Percentiles rank a stretch among this genome's conserved stretches.
These are phyloP conservation scores for Colletotrichum aenigma DNA, from an alignment of 2,329 filamentous ascomycete species.

Conservation along the genomic window DNA sequence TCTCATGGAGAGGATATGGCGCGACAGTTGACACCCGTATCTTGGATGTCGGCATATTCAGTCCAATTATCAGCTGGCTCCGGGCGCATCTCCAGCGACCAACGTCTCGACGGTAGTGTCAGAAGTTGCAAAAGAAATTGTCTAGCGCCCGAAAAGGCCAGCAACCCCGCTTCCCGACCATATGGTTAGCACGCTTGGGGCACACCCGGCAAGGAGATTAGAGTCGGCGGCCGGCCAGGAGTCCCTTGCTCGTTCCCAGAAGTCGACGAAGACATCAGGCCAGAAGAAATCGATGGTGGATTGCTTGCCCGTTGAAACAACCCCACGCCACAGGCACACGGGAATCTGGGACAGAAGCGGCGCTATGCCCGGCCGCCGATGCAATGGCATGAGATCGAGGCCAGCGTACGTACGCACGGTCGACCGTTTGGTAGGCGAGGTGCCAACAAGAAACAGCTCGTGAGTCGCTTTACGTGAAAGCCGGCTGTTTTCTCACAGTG, in stretches of 20 bases:
- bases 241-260: not conserved
- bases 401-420: not conserved
- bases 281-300: not conserved
- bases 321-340: constrained; percentile 5
- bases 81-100: not conserved
- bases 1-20: not conserved
- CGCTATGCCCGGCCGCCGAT: not conserved
- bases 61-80: not conserved
- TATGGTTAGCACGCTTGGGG: not conserved
- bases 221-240: not conserved
- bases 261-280: not conserved
- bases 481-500: not conserved
- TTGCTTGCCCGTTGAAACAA: constrained; percentile 12
- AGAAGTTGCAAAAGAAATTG: constrained; percentile 8
- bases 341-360: constrained; percentile 5
- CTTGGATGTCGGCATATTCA: not conserved
- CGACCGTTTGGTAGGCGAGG: not conserved
- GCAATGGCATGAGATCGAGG: not conserved
- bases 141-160: constrained; percentile 4
- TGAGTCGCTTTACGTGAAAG: not conserved
- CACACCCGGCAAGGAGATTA: not conserved
- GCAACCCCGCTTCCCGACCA: constrained; percentile 15
- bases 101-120: constrained; percentile 3
- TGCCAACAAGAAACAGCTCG: not conserved
- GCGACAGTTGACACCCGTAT: not conserved